phyloP scores from a whole-genome alignment of 2,329 filamentous ascomycete species.

The Teratosphaeria pseudoeucalypti region DNA sequence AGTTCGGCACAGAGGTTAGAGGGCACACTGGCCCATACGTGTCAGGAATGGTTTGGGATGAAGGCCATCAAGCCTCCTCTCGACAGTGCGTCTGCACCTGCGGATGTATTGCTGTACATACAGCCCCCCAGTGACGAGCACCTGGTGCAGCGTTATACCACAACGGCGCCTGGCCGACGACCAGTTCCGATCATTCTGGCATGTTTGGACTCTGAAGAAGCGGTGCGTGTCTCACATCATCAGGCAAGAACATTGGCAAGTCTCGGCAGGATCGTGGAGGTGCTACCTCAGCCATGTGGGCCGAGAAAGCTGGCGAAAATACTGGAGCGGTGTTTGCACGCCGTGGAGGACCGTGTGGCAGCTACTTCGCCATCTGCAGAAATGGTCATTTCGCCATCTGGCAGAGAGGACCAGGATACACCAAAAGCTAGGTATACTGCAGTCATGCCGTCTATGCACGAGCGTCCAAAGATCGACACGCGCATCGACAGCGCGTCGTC shows the following conservation, averaged over 20 bases:
- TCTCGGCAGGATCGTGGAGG: conserved; percentile 21
- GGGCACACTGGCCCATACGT: neutral
- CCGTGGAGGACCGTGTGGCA: conserved; percentile 7
- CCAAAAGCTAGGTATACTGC: neutral
- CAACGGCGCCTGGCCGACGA: conserved; percentile 1
- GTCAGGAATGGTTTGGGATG: neutral
- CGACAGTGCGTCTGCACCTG: conserved; percentile 9
- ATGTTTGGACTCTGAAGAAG: conserved; percentile 26
- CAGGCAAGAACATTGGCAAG: conserved; percentile 9
- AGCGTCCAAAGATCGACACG: neutral
- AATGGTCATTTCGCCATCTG: neutral
- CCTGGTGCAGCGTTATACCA: conserved; percentile 3
- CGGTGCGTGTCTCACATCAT: conserved; percentile 13
- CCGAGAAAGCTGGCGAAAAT: conserved; percentile 31
- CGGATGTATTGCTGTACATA: conserved; percentile 14
- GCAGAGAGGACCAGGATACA: neutral
- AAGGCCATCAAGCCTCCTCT: conserved; percentile 1
- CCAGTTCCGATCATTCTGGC: conserved; percentile 11
- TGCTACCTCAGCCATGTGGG: conserved; percentile 28
- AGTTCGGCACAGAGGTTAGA: conserved; percentile 2
- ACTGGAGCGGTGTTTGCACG: conserved; percentile 22
- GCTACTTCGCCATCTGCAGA: neutral
- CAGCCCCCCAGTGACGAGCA: conserved; percentile 15
- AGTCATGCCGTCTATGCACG: neutral
- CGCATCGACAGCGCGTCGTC: neutral